phyloP scores from a whole-genome alignment of 805 yeast genomes.

The Wickerhamiella kurtzmanii region DNA sequence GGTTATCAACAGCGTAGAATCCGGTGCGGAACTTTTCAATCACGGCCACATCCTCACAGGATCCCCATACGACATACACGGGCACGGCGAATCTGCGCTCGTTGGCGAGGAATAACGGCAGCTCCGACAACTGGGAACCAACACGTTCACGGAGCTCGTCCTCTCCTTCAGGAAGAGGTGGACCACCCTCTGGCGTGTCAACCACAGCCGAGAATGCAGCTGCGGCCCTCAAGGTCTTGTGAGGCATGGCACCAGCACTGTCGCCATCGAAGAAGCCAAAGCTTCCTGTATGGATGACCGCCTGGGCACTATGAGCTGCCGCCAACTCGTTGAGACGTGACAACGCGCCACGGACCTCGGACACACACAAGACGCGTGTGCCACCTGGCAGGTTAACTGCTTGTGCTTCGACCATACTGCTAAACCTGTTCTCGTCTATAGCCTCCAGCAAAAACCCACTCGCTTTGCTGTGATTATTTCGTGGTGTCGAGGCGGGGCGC shows the following conservation, averaged over 20 bases:
- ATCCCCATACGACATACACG: slow-evolving; percentile 66
- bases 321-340: slow-evolving; percentile 40
- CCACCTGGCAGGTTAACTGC: slow-evolving; percentile 16
- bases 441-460: too few relatives aligned
- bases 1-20: slow-evolving; percentile 39
- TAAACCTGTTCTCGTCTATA: not conserved
- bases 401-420: not conserved
- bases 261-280: slow-evolving; percentile 61
- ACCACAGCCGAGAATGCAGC: slow-evolving; percentile 53
- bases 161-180: slow-evolving; percentile 38
- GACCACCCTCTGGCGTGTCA: slow-evolving; percentile 31
- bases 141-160: slow-evolving; percentile 29
- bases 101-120: slow-evolving; percentile 36
- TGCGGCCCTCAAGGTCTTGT: slow-evolving; percentile 38
- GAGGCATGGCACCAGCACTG: slow-evolving; percentile 41
- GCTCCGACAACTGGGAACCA: slow-evolving; percentile 36
- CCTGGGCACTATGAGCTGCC: slow-evolving; percentile 32
- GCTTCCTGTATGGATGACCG: slow-evolving; percentile 60
- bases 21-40: slow-evolving; percentile 49
- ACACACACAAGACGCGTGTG: slow-evolving; percentile 34
- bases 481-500: not conserved
- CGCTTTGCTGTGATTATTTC: not conserved
- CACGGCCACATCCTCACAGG: slow-evolving; percentile 59
- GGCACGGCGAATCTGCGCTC: slow-evolving; percentile 37
- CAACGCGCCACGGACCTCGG: slow-evolving; percentile 44